Conservation (phyloP, 2,329 filamentous ascomycete species). For the Penicillium sp. region DNA sequence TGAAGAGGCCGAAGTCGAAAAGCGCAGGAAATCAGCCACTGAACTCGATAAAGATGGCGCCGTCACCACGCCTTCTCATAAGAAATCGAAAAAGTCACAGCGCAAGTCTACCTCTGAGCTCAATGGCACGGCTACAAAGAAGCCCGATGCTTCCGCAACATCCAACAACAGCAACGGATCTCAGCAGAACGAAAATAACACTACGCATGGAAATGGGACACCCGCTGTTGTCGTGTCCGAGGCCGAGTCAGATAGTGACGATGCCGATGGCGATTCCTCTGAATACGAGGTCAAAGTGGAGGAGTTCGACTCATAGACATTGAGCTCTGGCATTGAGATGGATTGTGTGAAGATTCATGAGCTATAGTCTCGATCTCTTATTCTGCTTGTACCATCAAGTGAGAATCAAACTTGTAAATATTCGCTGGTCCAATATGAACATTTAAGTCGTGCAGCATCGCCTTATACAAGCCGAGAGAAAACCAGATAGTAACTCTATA, state of each 20-base stretch:
- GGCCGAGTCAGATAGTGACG: not conserved
- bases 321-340: too few species aligned
- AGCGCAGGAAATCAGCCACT: constrained; percentile 1
- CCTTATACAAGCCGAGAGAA: too few species aligned
- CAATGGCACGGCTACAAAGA: not conserved
- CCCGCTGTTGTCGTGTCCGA: not conserved
- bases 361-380: too few species aligned
- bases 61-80: constrained; percentile 11
- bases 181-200: constrained; percentile 5
- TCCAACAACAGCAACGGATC: not conserved
- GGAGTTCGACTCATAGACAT: too few species aligned
- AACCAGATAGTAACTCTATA: constrained; percentile 18
- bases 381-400: too few species aligned
- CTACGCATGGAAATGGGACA: not conserved
- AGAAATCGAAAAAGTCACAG: constrained; percentile 8
- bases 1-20: constrained; percentile 1
- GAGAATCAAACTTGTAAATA: too few species aligned
- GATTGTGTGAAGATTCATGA: too few species aligned
- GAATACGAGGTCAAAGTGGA: constrained; percentile 1
- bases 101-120: constrained; percentile 10
- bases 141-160: not conserved
- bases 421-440: too few species aligned
- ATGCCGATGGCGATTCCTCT: not conserved
- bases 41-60: constrained; percentile 10
- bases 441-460: too few species aligned